A percentile compares a stretch with the other conserved stretches of the same genome.
These are phyloP conservation scores for Acacia melanoxylon DNA, from an alignment of 306 rosid species.

Conservation along the genomic window DNA sequence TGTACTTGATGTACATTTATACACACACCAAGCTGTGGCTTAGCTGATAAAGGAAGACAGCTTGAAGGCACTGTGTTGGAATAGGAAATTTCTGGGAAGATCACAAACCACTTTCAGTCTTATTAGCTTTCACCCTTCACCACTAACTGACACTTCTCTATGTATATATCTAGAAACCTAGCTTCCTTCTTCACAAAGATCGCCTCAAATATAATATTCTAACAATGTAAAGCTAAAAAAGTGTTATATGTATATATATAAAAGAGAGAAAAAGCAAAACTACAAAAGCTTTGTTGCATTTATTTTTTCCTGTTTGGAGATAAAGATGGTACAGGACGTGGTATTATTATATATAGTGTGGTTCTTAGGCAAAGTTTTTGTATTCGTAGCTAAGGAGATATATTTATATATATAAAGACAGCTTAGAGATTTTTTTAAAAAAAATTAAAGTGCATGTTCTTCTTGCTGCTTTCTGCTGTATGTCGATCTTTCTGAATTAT, in stretches of 20 bases:
- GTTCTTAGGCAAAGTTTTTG: slow-evolving; percentile 34
- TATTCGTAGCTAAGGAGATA: slow-evolving; percentile 25
- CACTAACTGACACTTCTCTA: slow-evolving; percentile 33
- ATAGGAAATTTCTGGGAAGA: slow-evolving; percentile 37
- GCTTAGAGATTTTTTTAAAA: not conserved
- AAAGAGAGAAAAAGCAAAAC: not conserved
- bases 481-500: not conserved
- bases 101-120: not conserved
- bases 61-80: slow-evolving; percentile 67
- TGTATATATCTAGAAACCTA: not conserved
- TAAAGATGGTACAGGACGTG: not conserved
- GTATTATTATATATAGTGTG: not conserved
- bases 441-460: not conserved
- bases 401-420: not conserved
- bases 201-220: not conserved
- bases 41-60: slow-evolving; percentile 53
- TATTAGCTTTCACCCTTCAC: slow-evolving; percentile 22
- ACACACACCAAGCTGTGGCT: no score
- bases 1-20: slow-evolving; percentile 28
- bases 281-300: slow-evolving; percentile 37
- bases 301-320: slow-evolving; percentile 24
- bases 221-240: slow-evolving; percentile 31
- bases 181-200: slow-evolving; percentile 32
- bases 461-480: not conserved
- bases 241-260: not conserved